Base-by-base conservation (phyloP, 2,329 filamentous ascomycete genomes). In the Fusarium chlamydosporum region DNA sequence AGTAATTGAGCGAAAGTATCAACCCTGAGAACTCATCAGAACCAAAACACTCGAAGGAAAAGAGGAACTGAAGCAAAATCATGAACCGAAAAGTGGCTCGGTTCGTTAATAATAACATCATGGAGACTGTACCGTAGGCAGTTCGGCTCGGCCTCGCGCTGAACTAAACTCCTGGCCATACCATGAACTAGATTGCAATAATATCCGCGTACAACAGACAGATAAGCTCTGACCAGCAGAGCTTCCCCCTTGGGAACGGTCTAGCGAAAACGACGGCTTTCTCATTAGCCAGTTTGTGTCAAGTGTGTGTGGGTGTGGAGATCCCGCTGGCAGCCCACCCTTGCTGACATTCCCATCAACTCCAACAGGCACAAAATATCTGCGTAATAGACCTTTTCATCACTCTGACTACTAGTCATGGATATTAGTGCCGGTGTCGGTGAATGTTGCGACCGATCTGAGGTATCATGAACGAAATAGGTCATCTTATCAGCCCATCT, bases 61-160 rank as follows among this genome's bases (percentile, higher is more conserved):
- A 18, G 26, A 26, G 6, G 18, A 43, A 23, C 18, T 23, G 37
- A 47, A 55, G 45, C 45, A 40, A 29, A 58, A 40, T 26, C 16
- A 18, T 42, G 18, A 12, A 29, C 16, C 38, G 48, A 45, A 42
- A 16, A 50, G 41, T 56, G 40, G 61, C 46, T 65, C 53, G 43
- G 45, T 46, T 64, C 52, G 38, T 64, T 15, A 29, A 64, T 11
- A 61, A 57, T 29, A 66, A 47, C 61, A 66, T 47, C 55, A 66
- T 52, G 40, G 29, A 47, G 40, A 18, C 53, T 48, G 41, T 52
- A 16, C 35, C 40, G 47, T 46, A 38, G 13, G 15, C 29, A 50
- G 35, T 38, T 69, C 61, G 61, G 66, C 47, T 65, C 60, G 61
- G 61, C 53, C 40, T 47, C 53, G 53, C 60, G 56, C 60, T 63